Evolutionary conservation across 305 asterid species (phyloP), one percentile per base, ranked within the genome.

Genomic region (Solanum hybrid): DNA sequence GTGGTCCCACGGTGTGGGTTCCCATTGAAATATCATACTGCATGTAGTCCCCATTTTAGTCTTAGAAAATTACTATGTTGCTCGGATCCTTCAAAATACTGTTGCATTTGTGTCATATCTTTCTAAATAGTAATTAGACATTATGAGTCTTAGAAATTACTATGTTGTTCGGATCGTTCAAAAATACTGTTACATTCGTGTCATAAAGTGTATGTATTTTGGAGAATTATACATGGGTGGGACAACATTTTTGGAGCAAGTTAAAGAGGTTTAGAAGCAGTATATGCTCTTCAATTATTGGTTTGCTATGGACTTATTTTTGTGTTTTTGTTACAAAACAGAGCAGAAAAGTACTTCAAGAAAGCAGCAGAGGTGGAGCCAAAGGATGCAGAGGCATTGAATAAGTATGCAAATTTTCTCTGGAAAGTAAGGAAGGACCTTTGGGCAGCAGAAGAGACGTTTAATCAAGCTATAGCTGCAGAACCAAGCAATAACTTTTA

Each of bases 341-440:
- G 99, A 93, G 99, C 99, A 4, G 99, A 97, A 90, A 95, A 95
- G 3, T 95, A 94, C 95, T 97, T 97, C 93, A 95, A 95, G 93
- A 93, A 92, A 89, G 99, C 99, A 4, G 92, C 90, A 17, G 87
- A 90, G 66, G 97, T 90, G 85, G 98, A 95, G 92, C 99, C 99
- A 2, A 96, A 95, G 92, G 99, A 96, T 66, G 98, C 97, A 4
- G 99, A 97, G 89, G 99, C 99, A 24, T 90, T 95, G 88, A 94
- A 91, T 94, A 97, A 97, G 90, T 97, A 97, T 69, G 99, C 98
- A 22, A 93, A 60, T 91, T 97, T 97, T 93, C 90, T 97, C 14
- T 97, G 99, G 99, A 89, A 85, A 75, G 98, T 88, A 60, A 95
- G 93, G 92, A 93, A 94, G 4, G 98, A 97, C 82, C 95, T 95